phyloP scores from a whole-genome alignment of 176 grass and related monocot genomes.

The Tuctoria greenei region DNA sequence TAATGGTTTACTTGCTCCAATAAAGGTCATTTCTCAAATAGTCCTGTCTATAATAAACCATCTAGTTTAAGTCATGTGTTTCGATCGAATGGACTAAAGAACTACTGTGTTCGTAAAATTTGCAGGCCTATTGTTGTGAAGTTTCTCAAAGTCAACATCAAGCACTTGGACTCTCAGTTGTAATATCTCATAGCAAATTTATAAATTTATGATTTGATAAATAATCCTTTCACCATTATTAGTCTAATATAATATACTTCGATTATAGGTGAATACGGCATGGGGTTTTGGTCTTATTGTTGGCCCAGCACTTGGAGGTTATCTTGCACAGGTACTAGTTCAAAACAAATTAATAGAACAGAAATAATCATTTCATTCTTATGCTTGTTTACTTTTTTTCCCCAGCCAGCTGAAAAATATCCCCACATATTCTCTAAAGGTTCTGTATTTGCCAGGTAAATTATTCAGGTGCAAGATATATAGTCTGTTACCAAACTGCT shows the following conservation, averaged over 20 bases:
- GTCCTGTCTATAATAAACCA: neutral
- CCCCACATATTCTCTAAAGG: constrained; percentile 52
- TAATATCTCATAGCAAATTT: constrained; percentile 30
- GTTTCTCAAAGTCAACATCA: constrained; percentile 46
- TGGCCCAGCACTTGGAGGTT: constrained; percentile 83
- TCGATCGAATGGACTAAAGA: neutral
- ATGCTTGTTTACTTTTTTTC: neutral
- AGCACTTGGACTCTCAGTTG: constrained; percentile 52
- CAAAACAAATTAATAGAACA: neutral
- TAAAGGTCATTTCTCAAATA: constrained; percentile 36
- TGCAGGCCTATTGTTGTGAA: constrained; percentile 51
- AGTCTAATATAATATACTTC: neutral
- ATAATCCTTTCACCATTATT: neutral
- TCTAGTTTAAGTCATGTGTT: neutral
- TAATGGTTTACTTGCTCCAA: constrained; percentile 54
- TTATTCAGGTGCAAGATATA: neutral
- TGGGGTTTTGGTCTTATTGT: constrained; percentile 75
- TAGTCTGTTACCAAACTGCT: neutral
- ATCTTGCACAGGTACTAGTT: constrained; percentile 65
- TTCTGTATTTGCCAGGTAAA: constrained; percentile 64
- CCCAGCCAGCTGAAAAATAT: constrained; percentile 71
- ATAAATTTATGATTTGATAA: neutral
- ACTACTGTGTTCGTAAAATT: neutral
- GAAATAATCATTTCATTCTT: neutral
- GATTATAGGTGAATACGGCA: constrained; percentile 47